Base-by-base conservation (phyloP, 345 rosid genomes). In the Aurinia saxatilis region DNA sequence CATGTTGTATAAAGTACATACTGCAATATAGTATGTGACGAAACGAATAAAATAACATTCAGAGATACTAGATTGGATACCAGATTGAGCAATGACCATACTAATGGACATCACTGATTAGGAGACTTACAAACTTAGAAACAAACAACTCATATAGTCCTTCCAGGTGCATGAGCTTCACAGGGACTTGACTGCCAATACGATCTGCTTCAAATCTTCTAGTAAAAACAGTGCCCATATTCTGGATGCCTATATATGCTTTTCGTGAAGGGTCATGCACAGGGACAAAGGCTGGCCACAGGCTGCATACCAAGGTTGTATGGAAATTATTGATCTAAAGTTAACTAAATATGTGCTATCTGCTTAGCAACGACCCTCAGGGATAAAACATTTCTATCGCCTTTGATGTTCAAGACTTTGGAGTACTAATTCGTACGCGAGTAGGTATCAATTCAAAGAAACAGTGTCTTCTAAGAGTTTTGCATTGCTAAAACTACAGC, bases 251-350 rank as follows among this genome's bases (percentile, higher is more conserved):
- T 65, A 87, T 85, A 76, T 79, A 86, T 54, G 99, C 88, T 69
- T 84, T 71, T 40, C 97, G 79, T 18, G 99, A 87, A 72, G 96
- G 96, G 76, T 82, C 96, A 41, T 87, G 97, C 67, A 93, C 97
- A 14, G 99, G 96, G 60, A 93, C 97, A 84, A 93, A 90, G 60
- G 86, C 96, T 48, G 99, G 92, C 95, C 92, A 90, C 75, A 82
- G 77, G 80, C 99, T 90, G 81, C 74, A 79, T 45, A 15, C 48
- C 56, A 67, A 45, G 73, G 46, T 49, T 56, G 62, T 14, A 57
- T 35, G 14, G 44, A 58, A 40, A 31, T 35, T 51, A 44, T 17
- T 44, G 47, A 15, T 42, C 2, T 46, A 1, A 27, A 37, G 14
- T 44, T 30, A 63, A 46, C 39, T 29, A 48, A 50, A 40, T 40